These are phyloP conservation scores for Ustilago crameri DNA, from an alignment of 1,284 basidiomycete genomes.

Conservation along the genomic window DNA sequence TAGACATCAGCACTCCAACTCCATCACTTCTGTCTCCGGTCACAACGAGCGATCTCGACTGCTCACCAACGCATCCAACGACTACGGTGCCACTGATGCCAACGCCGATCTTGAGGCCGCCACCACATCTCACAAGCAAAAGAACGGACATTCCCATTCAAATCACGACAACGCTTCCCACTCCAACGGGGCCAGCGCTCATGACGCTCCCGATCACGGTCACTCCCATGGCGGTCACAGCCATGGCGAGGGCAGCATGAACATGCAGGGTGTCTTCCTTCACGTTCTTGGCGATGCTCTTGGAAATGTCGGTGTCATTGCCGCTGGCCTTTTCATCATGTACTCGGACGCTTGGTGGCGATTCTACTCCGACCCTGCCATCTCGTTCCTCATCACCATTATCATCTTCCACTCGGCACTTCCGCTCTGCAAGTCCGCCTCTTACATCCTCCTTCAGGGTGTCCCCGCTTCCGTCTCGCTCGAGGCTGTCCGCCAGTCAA, in stretches of 20 bases:
- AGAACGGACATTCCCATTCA: constrained; percentile 46
- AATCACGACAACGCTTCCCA: constrained; percentile 40
- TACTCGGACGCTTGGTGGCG: constrained; percentile 62
- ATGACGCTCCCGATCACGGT: constrained; percentile 68
- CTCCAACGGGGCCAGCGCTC: constrained; percentile 54
- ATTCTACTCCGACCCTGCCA: constrained; percentile 91
- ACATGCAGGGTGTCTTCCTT: constrained; percentile 92
- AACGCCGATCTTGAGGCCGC: constrained; percentile 50
- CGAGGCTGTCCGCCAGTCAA: constrained; percentile 82
- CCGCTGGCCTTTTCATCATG: constrained; percentile 78
- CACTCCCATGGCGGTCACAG: constrained; percentile 73
- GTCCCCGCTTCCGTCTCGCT: constrained; percentile 90
- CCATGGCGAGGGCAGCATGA: constrained; percentile 80
- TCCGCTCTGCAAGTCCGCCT: constrained; percentile 91
- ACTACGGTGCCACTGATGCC: constrained; percentile 43
- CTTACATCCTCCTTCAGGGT: constrained; percentile 95
- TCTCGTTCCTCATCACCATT: constrained; percentile 91
- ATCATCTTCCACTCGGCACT: constrained; percentile 97
- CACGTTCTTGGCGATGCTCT: constrained; percentile 94
- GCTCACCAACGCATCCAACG: constrained; percentile 28
- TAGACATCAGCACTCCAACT: constrained; percentile 36
- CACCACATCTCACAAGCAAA: constrained; percentile 33
- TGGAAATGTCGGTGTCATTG: constrained; percentile 97
- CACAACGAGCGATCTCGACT: constrained; percentile 25
- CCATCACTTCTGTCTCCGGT: constrained; percentile 25